Conservation (phyloP, 768 basidiomycete genomes). For the Lactifluus echinatus region DNA sequence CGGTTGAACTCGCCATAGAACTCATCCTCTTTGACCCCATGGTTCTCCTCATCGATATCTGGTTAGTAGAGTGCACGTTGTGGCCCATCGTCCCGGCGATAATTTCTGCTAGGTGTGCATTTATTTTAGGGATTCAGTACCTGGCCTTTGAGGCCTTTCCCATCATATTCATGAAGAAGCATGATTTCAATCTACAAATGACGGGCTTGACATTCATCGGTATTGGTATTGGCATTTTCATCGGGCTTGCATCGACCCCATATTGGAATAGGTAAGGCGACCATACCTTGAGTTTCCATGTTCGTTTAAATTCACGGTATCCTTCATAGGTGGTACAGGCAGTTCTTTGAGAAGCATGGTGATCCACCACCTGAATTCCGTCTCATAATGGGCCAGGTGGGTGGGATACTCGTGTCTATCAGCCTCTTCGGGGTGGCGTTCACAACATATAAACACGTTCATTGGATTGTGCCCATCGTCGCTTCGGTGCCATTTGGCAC, state of each 20-base stretch:
- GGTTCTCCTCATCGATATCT: conserved; percentile 62
- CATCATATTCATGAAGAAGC: conserved; percentile 36
- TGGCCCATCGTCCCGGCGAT: background rate
- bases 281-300: background rate
- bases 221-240: conserved; percentile 42
- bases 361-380: conserved; percentile 5
- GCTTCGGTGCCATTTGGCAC: conserved; percentile 36
- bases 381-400: conserved; percentile 1
- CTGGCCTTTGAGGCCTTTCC: conserved; percentile 51
- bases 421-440: conserved; percentile 35
- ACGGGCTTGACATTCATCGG: conserved; percentile 44
- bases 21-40: conserved; percentile 61
- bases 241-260: conserved; percentile 32
- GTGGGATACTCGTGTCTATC: conserved; percentile 50
- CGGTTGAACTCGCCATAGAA: conserved; percentile 32
- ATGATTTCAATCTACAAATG: conserved; percentile 46
- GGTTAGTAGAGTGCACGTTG: conserved; percentile 41
- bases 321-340: background rate
- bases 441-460: conserved; percentile 33
- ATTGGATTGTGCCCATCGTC: conserved; percentile 42
- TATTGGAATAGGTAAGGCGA: conserved; percentile 35
- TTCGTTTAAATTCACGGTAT: background rate
- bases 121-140: conserved; percentile 38
- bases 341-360: background rate
- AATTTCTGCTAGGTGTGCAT: conserved; percentile 27